Base-by-base conservation (phyloP, 768 basidiomycete genomes). In the Trametes meyenii region DNA sequence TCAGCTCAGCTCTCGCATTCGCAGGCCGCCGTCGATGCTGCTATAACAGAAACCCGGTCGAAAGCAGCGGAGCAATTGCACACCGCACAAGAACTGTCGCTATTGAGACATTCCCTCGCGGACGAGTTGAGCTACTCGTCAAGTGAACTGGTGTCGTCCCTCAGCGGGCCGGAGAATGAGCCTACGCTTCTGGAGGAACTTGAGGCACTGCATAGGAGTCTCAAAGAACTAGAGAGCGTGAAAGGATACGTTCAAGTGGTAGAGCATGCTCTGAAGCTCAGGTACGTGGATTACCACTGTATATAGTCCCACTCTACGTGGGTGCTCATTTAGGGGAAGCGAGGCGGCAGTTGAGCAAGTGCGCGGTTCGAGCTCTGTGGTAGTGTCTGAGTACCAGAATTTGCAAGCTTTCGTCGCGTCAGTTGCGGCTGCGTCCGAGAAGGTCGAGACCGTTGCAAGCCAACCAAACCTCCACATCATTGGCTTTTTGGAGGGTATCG, bases 171-270 rank as follows among this genome's bases (percentile, higher is more conserved):
- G 45, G 78, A 81, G 11, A 75, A 71, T n/a, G 66, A 74, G 44
- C 78, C 87, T 3, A 92, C 88, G 0, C 75, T 98, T 5, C 78
- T 96, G 11, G 90, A 94, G 72, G 89, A 92, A 46, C 79, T 98
- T 61, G 92, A 96, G 70, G 83, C 80, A 0, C 74, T 96, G 64
- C 92, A 96, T 69, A 79, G 86, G 48, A 85, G 83, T 68, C 69
- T 96, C 67, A 87, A 85, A 71, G 88, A 94, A 69, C 79, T 97
- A 40, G 81, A 91, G 67, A 84, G 83, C 61, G 85, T 94, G 21
- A 85, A 85, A 67, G 79, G 81, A 24, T 97, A 96, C 74, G 86
- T 91, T 11, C 83, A 85, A 51, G 78, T 94, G 14, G 77, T 95
- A 46, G 83, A 92, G 64, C 83, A 81, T 69, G 86, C 85, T 5